Evolutionary conservation across 2,329 filamentous ascomycete species (phyloP).

Genomic region (Colletotrichum brevisporum): DNA sequence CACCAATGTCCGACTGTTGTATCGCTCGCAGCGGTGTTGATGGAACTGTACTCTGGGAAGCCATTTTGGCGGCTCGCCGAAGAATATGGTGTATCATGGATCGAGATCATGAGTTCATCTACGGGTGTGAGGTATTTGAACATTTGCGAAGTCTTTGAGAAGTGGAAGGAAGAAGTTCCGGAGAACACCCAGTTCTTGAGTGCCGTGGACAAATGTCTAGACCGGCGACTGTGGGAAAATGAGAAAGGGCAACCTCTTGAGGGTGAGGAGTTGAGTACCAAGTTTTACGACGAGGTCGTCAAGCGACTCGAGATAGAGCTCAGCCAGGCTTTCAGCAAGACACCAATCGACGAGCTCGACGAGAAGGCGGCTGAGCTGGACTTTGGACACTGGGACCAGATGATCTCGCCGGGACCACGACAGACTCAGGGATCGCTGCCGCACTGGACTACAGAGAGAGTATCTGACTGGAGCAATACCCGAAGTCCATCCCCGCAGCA

Average conservation of each 20-base stretch:
- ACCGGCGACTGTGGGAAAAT: background rate
- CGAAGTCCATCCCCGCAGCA: too few relatives aligned
- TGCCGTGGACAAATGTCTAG: background rate
- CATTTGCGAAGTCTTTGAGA: background rate
- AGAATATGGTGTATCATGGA: background rate
- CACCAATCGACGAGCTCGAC: constrained; percentile 23
- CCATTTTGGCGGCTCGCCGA: background rate
- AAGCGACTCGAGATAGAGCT: constrained; percentile 1
- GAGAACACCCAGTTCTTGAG: background rate
- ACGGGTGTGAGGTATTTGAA: background rate
- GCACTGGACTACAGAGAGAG: background rate
- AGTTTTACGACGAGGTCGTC: background rate
- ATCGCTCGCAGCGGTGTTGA: background rate
- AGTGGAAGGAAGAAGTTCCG: background rate
- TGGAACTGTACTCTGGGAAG: background rate
- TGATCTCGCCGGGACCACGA: background rate
- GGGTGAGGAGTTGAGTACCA: background rate
- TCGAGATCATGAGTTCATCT: background rate
- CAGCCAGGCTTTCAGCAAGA: constrained; percentile 15
- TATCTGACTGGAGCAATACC: too few relatives aligned
- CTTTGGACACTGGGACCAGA: constrained; percentile 23
- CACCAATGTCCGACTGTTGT: background rate
- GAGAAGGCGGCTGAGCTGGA: constrained; percentile 16
- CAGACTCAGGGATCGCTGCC: background rate
- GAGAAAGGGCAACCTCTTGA: background rate